A percentile compares a stretch with the other conserved stretches of the same genome.
Evolutionary conservation across 495 filamentous ascomycete species (phyloP).

Genomic region (Xylaria bambusicola): DNA sequence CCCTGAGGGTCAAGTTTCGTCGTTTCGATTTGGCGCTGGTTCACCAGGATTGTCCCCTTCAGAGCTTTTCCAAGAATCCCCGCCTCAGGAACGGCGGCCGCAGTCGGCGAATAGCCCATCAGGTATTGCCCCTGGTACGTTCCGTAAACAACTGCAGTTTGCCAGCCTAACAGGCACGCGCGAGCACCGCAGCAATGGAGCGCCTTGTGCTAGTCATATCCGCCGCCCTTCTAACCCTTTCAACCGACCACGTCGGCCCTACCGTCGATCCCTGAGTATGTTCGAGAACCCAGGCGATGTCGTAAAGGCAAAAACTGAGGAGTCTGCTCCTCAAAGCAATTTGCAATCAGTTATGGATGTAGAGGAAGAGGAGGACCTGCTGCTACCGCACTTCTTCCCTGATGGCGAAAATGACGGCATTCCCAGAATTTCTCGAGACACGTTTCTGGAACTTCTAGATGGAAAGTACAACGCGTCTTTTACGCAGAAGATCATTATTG

Average conservation of each 20-base stretch:
- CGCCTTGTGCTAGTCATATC: conserved; percentile 68
- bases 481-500: conserved; percentile 79
- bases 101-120: conserved; percentile 58
- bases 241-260: conserved; percentile 80
- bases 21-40: conserved; percentile 75
- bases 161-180: conserved; percentile 44
- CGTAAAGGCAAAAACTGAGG: conserved; percentile 66
- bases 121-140: conserved; percentile 48
- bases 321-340: conserved; percentile 47
- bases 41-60: conserved; percentile 64
- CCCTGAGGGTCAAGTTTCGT: conserved; percentile 64
- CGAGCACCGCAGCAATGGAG: conserved; percentile 61
- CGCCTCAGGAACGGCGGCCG: conserved; percentile 67
- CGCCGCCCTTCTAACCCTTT: conserved; percentile 72
- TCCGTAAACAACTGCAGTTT: conserved; percentile 65
- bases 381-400: conserved; percentile 81
- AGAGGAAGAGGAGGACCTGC: conserved; percentile 63
- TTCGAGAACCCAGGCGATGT: conserved; percentile 90
- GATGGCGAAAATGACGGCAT: conserved; percentile 80
- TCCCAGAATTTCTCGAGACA: conserved; percentile 80
- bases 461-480: conserved; percentile 75
- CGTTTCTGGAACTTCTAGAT: conserved; percentile 82
- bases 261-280: conserved; percentile 93
- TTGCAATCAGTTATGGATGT: conserved; percentile 78
- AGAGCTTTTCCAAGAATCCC: conserved; percentile 79